phyloP scores from a whole-genome alignment of 2,329 filamentous ascomycete species.

The Fusarium musae region DNA sequence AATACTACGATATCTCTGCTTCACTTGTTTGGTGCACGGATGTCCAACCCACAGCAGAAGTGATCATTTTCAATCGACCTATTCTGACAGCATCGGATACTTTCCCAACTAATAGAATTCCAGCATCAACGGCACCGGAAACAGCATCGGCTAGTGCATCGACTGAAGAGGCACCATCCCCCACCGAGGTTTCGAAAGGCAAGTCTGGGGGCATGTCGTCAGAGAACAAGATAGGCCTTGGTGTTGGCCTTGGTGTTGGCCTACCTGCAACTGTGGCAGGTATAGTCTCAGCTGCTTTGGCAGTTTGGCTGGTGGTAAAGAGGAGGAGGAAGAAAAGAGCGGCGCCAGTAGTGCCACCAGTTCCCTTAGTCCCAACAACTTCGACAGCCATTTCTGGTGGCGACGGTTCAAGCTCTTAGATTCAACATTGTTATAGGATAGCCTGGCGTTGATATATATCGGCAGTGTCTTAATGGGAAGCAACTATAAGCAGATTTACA shows the following conservation, averaged over 20 bases:
- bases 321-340: not conserved
- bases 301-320: not conserved
- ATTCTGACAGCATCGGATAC: not conserved
- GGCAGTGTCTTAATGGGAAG: not conserved
- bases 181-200: not conserved
- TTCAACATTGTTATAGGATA: not conserved
- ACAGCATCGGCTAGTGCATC: not conserved
- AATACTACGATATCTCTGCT: not conserved
- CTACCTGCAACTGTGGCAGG: not conserved
- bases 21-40: not conserved
- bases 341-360: fast-evolving
- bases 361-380: not conserved
- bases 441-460: too few relatives aligned
- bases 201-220: not conserved
- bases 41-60: not conserved
- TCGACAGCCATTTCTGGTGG: not conserved
- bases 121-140: not conserved
- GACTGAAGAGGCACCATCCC: not conserved
- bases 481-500: too few relatives aligned
- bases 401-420: not conserved
- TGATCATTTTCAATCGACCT: not conserved
- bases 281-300: not conserved
- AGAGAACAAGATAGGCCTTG: not conserved
- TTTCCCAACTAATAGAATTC: not conserved
- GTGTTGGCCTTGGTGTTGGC: not conserved